A percentile compares a stretch with the other conserved stretches of the same genome.
Evolutionary conservation across 345 rosid genomes (phyloP).

Genomic region (Aquilaria yunnanensis): DNA sequence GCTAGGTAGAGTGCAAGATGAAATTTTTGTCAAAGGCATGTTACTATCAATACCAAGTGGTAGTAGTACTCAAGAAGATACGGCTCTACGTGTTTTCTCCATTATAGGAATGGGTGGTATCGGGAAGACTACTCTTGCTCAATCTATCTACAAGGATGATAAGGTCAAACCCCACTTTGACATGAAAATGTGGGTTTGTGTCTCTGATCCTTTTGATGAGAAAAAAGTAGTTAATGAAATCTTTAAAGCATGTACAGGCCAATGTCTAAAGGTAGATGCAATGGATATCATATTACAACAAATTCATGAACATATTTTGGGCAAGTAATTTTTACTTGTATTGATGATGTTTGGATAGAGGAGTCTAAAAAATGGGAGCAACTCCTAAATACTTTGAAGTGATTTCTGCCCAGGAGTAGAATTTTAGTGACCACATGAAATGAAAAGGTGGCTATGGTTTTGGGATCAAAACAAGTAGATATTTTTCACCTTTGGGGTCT

Average conservation of each 20-base stretch:
- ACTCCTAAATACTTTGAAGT: too few species aligned
- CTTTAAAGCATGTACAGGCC: background rate
- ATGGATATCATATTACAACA: background rate
- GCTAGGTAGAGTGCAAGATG: too few species aligned
- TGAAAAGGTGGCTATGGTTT: too few species aligned
- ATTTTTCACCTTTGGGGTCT: background rate
- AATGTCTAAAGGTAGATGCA: background rate
- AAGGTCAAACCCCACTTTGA: slow-evolving; percentile 5
- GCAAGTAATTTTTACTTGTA: slow-evolving; percentile 13
- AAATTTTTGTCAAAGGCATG: too few species aligned
- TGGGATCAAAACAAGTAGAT: background rate
- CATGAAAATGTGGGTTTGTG: slow-evolving; percentile 16
- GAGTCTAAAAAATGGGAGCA: background rate
- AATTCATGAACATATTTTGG: background rate
- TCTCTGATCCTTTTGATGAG: slow-evolving; percentile 14
- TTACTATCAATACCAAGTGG: background rate
- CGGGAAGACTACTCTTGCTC: slow-evolving; percentile 18
- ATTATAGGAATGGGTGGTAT: slow-evolving; percentile 17
- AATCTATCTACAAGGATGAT: background rate
- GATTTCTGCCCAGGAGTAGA: too few species aligned
- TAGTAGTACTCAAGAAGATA: background rate
- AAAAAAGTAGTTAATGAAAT: slow-evolving; percentile 9
- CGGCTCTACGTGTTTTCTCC: background rate
- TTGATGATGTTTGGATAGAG: slow-evolving; percentile 23
- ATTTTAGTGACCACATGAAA: too few species aligned